Conservation (phyloP, 768 basidiomycete species). For the Pisolithus tinctorius region DNA sequence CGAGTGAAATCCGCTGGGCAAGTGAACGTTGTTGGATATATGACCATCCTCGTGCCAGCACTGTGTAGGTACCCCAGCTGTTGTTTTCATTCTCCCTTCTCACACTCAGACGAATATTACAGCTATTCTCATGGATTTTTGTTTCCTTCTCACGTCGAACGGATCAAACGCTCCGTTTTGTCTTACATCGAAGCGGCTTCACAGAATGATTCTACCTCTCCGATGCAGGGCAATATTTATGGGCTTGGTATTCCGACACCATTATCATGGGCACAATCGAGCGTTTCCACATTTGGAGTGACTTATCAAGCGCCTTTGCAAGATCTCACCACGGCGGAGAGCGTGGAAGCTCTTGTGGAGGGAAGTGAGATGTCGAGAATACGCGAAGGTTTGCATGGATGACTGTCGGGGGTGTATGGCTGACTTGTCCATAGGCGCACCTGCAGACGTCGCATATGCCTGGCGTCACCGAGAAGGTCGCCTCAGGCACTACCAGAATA, state of each 20-base stretch:
- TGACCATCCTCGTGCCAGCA: conserved; percentile 91
- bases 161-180: conserved; percentile 53
- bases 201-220: conserved; percentile 29
- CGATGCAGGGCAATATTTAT: conserved; percentile 18
- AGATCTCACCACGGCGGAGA: conserved; percentile 58
- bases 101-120: conserved; percentile 2
- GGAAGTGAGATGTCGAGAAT: conserved; percentile 78
- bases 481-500: conserved; percentile 51
- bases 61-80: conserved; percentile 56
- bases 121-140: conserved; percentile 94
- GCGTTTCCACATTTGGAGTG: conserved; percentile 78
- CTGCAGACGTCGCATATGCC: conserved; percentile 54
- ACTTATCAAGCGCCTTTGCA: conserved; percentile 65
- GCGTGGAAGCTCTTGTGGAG: conserved; percentile 89
- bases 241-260: conserved; percentile 35
- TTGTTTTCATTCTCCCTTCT: background rate
- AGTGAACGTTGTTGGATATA: conserved; percentile 97
- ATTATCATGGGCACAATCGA: conserved; percentile 70
- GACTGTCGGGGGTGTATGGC: background rate
- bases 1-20: conserved; percentile 76
- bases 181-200: conserved; percentile 43
- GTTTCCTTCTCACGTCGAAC: conserved; percentile 81
- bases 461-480: conserved; percentile 74
- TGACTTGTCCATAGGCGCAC: conserved; percentile 37
- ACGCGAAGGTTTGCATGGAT: conserved; percentile 45